Percentiles rank a stretch among this genome's conserved stretches.
phyloP scores from a whole-genome alignment of 1,284 basidiomycete genomes.

The Pseudozyma pruni region DNA sequence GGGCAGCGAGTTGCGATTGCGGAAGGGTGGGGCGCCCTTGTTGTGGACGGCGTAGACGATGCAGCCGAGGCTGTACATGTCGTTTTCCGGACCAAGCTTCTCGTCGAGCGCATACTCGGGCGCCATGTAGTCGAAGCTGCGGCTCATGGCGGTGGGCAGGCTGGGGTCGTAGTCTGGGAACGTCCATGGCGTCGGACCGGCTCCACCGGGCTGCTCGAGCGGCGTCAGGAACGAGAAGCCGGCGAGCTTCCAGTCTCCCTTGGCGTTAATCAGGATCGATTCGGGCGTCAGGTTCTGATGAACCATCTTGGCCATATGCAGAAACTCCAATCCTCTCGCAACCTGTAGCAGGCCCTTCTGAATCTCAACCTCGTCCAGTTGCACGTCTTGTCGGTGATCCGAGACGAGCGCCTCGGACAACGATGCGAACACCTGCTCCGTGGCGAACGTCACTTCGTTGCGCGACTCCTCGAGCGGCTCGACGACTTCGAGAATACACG shows the following conservation, averaged over 20 bases:
- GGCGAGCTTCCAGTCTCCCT: slow-evolving; percentile 98
- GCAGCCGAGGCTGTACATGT: slow-evolving; percentile 94
- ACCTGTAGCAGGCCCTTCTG: slow-evolving; percentile 95
- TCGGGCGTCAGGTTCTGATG: slow-evolving; percentile 88
- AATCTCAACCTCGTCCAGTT: slow-evolving; percentile 74
- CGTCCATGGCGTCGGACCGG: slow-evolving; percentile 81
- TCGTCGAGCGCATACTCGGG: slow-evolving; percentile 96
- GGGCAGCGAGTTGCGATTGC: slow-evolving; percentile 83
- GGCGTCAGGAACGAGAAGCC: slow-evolving; percentile 86
- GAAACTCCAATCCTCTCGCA: slow-evolving; percentile 89
- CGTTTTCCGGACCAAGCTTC: slow-evolving; percentile 80
- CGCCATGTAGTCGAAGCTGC: slow-evolving; percentile 92
- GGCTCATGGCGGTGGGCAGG: slow-evolving; percentile 83
- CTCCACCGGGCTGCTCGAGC: slow-evolving; percentile 75
- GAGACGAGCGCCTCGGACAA: slow-evolving; percentile 43
- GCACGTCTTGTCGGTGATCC: slow-evolving; percentile 43
- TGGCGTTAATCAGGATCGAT: slow-evolving; percentile 58
- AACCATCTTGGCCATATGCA: slow-evolving; percentile 89
- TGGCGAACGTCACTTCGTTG: slow-evolving; percentile 88
- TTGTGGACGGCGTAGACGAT: slow-evolving; percentile 81
- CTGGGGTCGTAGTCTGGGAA: slow-evolving; percentile 88
- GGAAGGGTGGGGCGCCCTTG: slow-evolving; percentile 86
- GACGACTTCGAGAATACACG: slow-evolving; percentile 96
- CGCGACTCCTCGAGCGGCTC: slow-evolving; percentile 94
- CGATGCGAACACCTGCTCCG: slow-evolving; percentile 73